phyloP scores from a whole-genome alignment of 2,329 filamentous ascomycete genomes.

The Fusarium phyllophilum region DNA sequence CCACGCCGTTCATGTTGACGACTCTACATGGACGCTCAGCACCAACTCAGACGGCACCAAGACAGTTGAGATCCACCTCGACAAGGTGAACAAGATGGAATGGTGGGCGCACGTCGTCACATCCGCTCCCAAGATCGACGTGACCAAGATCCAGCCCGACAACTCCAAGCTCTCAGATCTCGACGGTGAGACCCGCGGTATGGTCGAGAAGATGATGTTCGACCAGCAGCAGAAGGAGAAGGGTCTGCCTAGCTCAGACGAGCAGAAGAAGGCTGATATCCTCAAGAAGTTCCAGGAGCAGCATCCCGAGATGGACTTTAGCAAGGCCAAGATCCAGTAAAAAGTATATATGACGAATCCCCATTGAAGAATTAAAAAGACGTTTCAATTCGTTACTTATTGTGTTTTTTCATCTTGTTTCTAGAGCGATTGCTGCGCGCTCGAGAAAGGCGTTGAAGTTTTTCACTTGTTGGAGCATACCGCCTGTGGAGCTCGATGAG shows the following conservation, averaged over 20 bases:
- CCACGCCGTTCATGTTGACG: conserved; percentile 81
- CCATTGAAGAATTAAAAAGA: conserved; percentile 4
- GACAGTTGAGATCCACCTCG: conserved; percentile 82
- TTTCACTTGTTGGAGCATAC: conserved; percentile 64
- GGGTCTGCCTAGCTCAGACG: conserved; percentile 88
- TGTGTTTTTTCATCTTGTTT: conserved; percentile 51
- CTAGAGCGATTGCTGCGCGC: conserved; percentile 66
- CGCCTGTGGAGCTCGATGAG: conserved; percentile 59
- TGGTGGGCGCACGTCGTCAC: conserved; percentile 98
- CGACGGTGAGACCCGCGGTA: conserved; percentile 91
- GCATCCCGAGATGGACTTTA: conserved; percentile 78
- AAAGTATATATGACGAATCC: conserved; percentile 5
- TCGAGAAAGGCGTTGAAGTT: conserved; percentile 74
- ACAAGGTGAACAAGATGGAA: conserved; percentile 96
- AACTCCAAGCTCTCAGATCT: conserved; percentile 91
- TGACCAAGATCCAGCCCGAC: conserved; percentile 93
- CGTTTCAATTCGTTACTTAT: conserved; percentile 14
- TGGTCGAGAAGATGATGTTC: conserved; percentile 99
- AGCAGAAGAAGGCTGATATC: conserved; percentile 94
- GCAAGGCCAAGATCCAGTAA: conserved; percentile 70
- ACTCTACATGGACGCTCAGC: conserved; percentile 93
- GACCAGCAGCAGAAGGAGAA: conserved; percentile 97
- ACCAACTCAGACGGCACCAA: conserved; percentile 74
- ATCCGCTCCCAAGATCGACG: conserved; percentile 89
- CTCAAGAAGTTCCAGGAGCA: conserved; percentile 91